Base-by-base conservation (phyloP, 164 flowering plant species). In the Berberis thunbergii region DNA sequence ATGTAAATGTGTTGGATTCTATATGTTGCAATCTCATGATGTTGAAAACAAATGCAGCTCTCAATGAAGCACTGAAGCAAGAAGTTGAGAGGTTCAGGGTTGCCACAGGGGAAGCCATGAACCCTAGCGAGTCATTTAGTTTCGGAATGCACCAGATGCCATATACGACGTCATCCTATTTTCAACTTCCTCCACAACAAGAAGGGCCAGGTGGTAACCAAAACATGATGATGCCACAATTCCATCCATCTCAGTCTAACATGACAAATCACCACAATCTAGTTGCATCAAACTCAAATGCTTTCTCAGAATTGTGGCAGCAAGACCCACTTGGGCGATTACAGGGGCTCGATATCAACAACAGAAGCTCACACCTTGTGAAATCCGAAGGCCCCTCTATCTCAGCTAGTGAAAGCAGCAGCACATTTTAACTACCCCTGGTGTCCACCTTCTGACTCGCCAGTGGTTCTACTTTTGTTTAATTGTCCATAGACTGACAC, bases 371-470 rank as follows among this genome's bases (percentile, higher is more conserved):
- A 45, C 80, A 76, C 69, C 67, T 79, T 1, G 86, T 88, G 70
- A 93, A 85, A 67, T 75, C 92, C 1, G 97, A 90, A 78, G 91
- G 85, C 63, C 78, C 89, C 43, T 81, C 95, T 2, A 72, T 87
- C 42, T 88, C 97, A 9, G 96, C 89, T 60, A 82, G 86, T 68
- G 93, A 88, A 78, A 88, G 94, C 77, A 85, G 87, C 80, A 84
- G 72, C 66, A 80, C 86, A 56, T 80, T 83, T 63, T 86, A 67
- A 82, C 72, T 45, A 44, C 52, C 41, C 54, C 50, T 60, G 44
- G 44, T 49, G 44, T 49, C 63, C 45, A 48, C 40, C 55, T 52
- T 60, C 73, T 66, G 67, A 66, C 70, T 54, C 64, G 45, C 60
- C 9, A 45, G 59, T 53, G 39, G 49, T 40, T 10, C 45, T n/a